Evolutionary conservation across 2,329 filamentous ascomycete species (phyloP), one percentile per base, ranked within the genome.

Genomic region (Cordyceps cateniannulata): DNA sequence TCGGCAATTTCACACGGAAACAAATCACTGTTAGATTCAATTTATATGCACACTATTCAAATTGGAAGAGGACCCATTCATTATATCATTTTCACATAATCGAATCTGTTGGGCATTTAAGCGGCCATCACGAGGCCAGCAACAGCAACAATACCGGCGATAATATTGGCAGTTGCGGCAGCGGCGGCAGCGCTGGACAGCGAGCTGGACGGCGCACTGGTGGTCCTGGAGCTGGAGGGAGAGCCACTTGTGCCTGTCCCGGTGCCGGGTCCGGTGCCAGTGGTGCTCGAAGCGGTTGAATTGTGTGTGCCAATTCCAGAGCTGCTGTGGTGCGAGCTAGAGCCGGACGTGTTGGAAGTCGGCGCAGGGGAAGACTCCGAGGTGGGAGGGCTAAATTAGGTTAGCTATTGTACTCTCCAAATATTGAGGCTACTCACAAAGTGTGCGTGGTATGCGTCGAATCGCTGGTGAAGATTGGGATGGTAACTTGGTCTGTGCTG

Each of bases 101-200:
- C 27, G 18, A 40, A 5, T 6, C 8, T 6, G 22, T 16, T 18
- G 16, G 35, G 2, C 42, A 38, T 40, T 48, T 56, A 61, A 16
- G 44, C 51, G 16, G 25, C 45, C 45, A 61, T 45, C 9, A 50
- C 44, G 25, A 61, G 35, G 14, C 59, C 59, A 25, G 59, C 59
- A 29, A 61, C 18, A 5, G 52, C 59, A 25, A 44, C 59, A 56
- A 61, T 49, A 27, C 59, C 59, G 12, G 59, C 59, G 22, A 61
- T 20, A 2, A 48, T 45, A 45, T 61, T 61, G n/a, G 45, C 59
- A 7, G 59, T 61, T 22, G 44, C 52, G n/a, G 32, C 16, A 35
- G 59, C 52, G 14, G 51, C 59, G 14, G 51, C 59, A n/a, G 35
- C 52, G 24, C 9, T 35, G 24, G 58, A 55, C 16, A 42, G 32